Percentiles rank a stretch among this genome's conserved stretches.
phyloP scores from a whole-genome alignment of 2,329 filamentous ascomycete genomes.

The Emydomyces testavorans region DNA sequence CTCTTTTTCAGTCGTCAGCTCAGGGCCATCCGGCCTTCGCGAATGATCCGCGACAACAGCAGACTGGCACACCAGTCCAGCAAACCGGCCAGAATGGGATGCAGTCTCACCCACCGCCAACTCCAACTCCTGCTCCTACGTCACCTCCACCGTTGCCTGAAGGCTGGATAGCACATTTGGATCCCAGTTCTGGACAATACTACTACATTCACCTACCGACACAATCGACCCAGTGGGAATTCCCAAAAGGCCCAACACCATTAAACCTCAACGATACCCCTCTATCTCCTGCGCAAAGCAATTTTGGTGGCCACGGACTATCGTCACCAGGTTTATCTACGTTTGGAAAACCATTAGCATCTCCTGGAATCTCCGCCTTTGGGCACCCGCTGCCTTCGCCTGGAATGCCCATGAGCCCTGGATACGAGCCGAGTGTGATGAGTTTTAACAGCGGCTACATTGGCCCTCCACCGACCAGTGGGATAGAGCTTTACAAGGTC shows the following conservation, averaged over 20 bases:
- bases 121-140: slow-evolving; percentile 49
- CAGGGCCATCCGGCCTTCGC: slow-evolving; percentile 77
- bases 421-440: slow-evolving; percentile 76
- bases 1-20: slow-evolving; percentile 18
- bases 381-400: slow-evolving; percentile 64
- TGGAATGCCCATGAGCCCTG: slow-evolving; percentile 68
- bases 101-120: slow-evolving; percentile 20
- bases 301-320: slow-evolving; percentile 42
- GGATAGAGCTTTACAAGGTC: slow-evolving; percentile 89
- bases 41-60: slow-evolving; percentile 53
- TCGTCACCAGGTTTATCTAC: slow-evolving; percentile 26
- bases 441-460: slow-evolving; percentile 76
- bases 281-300: slow-evolving; percentile 67
- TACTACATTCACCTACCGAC: slow-evolving; percentile 96
- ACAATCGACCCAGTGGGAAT: slow-evolving; percentile 97
- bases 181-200: slow-evolving; percentile 92
- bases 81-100: slow-evolving; percentile 4
- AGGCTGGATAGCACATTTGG: slow-evolving; percentile 94
- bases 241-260: slow-evolving; percentile 88
- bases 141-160: slow-evolving; percentile 90
- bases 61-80: slow-evolving; percentile 1
- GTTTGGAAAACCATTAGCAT: slow-evolving; percentile 52
- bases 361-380: slow-evolving; percentile 53
- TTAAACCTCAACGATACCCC: slow-evolving; percentile 71
- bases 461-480: slow-evolving; percentile 75